A percentile compares a stretch with the other conserved stretches of the same genome.
phyloP scores from a whole-genome alignment of 1,284 basidiomycete species.

The Rhodotorula sp. region DNA sequence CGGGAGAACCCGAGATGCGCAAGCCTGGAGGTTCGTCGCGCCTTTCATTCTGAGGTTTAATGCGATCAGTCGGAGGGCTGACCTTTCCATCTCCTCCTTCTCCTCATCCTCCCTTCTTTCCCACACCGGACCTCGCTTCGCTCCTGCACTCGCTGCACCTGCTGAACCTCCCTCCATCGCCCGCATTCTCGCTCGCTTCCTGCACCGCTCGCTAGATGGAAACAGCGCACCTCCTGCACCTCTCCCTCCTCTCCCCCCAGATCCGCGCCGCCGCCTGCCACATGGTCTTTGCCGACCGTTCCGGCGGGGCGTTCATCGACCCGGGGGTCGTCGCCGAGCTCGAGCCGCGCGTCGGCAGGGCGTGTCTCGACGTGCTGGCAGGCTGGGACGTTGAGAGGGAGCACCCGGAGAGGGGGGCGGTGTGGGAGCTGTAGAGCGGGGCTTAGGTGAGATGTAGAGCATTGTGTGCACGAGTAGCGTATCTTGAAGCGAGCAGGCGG shows the following conservation, averaged over 20 bases:
- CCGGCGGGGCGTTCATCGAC: conserved; percentile 67
- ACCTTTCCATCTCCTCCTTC: background rate
- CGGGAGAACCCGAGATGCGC: conserved; percentile 58
- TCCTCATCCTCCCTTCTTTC: no score
- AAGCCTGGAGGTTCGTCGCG: conserved; percentile 64
- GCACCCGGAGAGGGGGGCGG: background rate
- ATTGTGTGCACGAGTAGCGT: background rate
- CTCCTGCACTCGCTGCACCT: no score
- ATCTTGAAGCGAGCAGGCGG: no score
- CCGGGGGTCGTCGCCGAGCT: conserved; percentile 65
- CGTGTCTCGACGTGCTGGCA: conserved; percentile 58
- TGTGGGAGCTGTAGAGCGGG: background rate
- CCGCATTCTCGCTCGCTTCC: background rate
- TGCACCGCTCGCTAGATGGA: conserved; percentile 64
- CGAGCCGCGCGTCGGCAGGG: conserved; percentile 67
- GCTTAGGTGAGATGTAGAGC: background rate
- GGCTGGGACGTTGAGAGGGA: conserved; percentile 7
- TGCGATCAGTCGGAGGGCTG: no score
- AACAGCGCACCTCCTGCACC: conserved; percentile 64
- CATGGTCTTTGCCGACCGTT: conserved; percentile 79
- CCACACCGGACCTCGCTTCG: no score
- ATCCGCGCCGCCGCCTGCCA: conserved; percentile 76
- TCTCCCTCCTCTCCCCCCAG: conserved; percentile 40
- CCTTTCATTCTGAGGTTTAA: no score
- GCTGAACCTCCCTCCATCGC: background rate